Evolutionary conservation across 140 eudicot genomes (phyloP).

Genomic region (Stevia rebaudiana): DNA sequence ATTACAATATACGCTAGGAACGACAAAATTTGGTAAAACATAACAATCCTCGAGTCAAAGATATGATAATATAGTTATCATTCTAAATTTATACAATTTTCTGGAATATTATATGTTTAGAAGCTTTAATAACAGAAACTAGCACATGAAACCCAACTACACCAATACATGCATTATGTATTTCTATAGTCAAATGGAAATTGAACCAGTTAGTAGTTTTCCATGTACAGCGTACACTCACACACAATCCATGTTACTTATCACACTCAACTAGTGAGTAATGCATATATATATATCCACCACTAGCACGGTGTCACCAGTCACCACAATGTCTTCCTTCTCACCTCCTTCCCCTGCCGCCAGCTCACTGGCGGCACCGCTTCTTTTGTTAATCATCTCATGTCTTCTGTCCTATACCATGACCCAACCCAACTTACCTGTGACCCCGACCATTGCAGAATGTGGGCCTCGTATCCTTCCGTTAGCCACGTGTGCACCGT

Average conservation of each 20-base stretch:
- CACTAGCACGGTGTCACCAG: not conserved
- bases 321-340: constrained; percentile 23
- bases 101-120: no score
- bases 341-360: no score
- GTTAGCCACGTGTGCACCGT: constrained; percentile 52
- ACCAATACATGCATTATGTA: constrained; percentile 23
- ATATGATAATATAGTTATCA: no score
- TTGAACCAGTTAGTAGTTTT: not conserved
- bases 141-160: constrained; percentile 7
- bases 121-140: no score
- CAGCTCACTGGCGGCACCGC: not conserved
- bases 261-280: constrained; percentile 31
- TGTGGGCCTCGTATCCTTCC: constrained; percentile 50
- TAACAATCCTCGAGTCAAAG: no score
- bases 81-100: no score
- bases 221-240: constrained; percentile 15
- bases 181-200: constrained; percentile 26
- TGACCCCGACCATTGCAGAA: constrained; percentile 34
- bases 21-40: no score
- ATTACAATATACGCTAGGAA: no score
- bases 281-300: constrained; percentile 10
- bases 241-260: constrained; percentile 28
- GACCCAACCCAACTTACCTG: constrained; percentile 37
- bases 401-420: constrained; percentile 16
- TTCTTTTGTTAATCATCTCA: constrained; percentile 31